Evolutionary conservation across 768 basidiomycete species (phyloP), one percentile per base, ranked within the genome.

Genomic region (Russula virescens): DNA sequence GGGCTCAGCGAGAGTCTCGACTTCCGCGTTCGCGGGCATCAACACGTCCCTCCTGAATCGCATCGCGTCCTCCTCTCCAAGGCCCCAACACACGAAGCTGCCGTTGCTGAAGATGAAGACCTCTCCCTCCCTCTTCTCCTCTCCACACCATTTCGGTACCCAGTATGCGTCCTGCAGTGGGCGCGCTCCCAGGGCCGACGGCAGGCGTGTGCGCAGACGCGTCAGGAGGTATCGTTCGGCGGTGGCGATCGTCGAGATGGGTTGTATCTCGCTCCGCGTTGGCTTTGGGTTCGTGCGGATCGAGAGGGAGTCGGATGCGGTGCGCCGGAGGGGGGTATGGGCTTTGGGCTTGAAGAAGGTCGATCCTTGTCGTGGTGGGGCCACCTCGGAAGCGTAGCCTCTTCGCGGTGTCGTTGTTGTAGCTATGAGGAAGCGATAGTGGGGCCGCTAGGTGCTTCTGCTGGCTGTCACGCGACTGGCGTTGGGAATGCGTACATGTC

Each of bases 41-140:
- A 92, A 77, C 34, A 94, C 79, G 55, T 89, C 79, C 26, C 75
- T 72, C 25, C 84, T 81, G 72, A 95, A 94, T 50, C 74, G 75
- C 63, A 77, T 78, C 2, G 89, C 94, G 43, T 89, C 89, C 10
- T 79, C 79, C 72, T 94, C 91, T 14, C 78, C 82, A 58, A 94
- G 74, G 6, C 92, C 93, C 94, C 94, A 97, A 68, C 86, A 92
- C 7, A 97, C 94, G 61, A 93, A 87, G 67, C 84, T 90, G 3
- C 94, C 94, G 66, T 91, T 93, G 21, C 82, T 80, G 71, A 97
- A 97, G 14, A 97, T 81, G 72, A 95, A 96, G 13, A 94, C 77
- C 72, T 97, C 94, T 18, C 93, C 94, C 59, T 84, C 79, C 60
- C 75, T 75, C 21, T 78, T 83, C 23, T 75, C 16, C 2, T 26